Base-by-base conservation (phyloP, 2,329 filamentous ascomycete genomes). In the Colletotrichum simmondsii region DNA sequence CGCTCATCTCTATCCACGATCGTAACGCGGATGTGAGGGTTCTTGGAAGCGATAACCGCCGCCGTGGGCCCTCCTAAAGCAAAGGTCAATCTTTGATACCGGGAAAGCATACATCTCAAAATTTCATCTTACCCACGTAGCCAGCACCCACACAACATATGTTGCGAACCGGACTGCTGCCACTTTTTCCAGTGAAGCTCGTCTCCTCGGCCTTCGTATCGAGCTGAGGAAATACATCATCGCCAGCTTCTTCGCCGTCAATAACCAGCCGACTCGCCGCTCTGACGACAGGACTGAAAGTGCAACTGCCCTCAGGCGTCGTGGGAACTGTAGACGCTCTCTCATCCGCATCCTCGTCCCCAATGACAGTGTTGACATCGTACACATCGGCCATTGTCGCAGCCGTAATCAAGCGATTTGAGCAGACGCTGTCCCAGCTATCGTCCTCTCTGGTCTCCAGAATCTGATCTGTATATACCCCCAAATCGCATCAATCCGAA, bases 91-190 rank as follows among this genome's bases (percentile, higher is more conserved):
- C 2, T 22, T 16, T 49, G 26, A 32, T 54, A 53, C 28, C 6
- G 7, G 32, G 14, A 5, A 35, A 16, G 6, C 11, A 11, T 59
- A 12, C 57, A 28, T 49, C 28, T 30, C 62, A 8, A 35, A 1
- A 62, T 8, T 5, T 2, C 49, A 12, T 85, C 91, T 78, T 85
- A 93, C 91, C 92, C 73, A 94, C 92, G 80, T 94, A 94, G 76
- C 93, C 93, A 75, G 93, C 93, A 62, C 93, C 93, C 74, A 94
- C 90, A 79, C 92, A 94, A 81, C 92, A 94, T 65, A 94, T 91
- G 78, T 89, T 92, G 77, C 83, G 84, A 52, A 92, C 81, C 26
- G 32, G 54, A 22, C 57, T 16, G 2, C 14, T 24, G 26, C 57
- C 19, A 10, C 16, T 22, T 52, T 30, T 19, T 12, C 32, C 12